phyloP scores from a whole-genome alignment of 805 yeast genomes.

The Metschnikowia picachoensis region DNA sequence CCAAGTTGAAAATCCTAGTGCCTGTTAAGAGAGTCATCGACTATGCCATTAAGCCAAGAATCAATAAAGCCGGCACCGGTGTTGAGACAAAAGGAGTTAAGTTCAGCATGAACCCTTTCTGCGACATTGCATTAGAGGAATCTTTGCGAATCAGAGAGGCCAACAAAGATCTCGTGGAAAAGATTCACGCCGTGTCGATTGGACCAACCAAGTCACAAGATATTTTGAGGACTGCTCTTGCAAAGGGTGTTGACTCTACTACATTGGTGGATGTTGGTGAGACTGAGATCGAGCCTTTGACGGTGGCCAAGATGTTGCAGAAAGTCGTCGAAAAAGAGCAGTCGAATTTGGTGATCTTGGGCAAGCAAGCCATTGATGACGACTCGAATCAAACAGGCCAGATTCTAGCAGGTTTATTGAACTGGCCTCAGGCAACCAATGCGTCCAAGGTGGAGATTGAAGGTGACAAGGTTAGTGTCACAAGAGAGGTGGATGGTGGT shows the following conservation, averaged over 20 bases:
- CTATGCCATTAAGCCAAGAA: constrained; percentile 88
- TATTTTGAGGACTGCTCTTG: constrained; percentile 81
- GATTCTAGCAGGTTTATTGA: constrained; percentile 87
- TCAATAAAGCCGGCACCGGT: constrained; percentile 80
- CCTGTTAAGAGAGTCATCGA: constrained; percentile 96
- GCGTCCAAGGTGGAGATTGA: constrained; percentile 77
- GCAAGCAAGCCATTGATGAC: constrained; percentile 96
- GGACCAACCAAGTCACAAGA: constrained; percentile 88
- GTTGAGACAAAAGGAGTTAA: constrained; percentile 87
- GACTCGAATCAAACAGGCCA: constrained; percentile 96
- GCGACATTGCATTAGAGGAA: constrained; percentile 97
- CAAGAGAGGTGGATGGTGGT: constrained; percentile 96
- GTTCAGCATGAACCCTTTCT: constrained; percentile 92
- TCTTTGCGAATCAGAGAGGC: constrained; percentile 73
- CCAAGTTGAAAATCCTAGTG: constrained; percentile 70
- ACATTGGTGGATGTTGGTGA: constrained; percentile 79
- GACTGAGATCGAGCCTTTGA: constrained; percentile 75
- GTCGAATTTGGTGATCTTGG: constrained; percentile 80
- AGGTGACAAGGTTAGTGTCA: constrained; percentile 60
- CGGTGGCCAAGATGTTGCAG: constrained; percentile 80
- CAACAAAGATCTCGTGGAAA: constrained; percentile 64
- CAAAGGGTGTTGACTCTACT: constrained; percentile 89
- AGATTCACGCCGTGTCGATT: constrained; percentile 85
- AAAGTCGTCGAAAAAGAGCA: constrained; percentile 66
- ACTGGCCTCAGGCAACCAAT: constrained; percentile 97